Evolutionary conservation across 2,329 filamentous ascomycete genomes (phyloP).

Genomic region (Pezicula neosporulosa): DNA sequence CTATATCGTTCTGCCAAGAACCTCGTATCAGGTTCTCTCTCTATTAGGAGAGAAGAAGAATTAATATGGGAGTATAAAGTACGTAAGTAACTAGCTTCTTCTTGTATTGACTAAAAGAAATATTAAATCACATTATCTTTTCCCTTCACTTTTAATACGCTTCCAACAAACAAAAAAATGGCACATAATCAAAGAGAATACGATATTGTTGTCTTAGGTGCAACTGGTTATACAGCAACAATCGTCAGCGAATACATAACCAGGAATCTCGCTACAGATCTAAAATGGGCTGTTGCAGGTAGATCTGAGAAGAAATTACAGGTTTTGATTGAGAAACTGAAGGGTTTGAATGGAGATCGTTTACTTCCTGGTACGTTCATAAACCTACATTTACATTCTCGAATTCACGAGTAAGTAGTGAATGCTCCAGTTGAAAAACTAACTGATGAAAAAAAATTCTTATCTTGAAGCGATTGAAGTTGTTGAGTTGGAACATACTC

Average conservation of each 20-base stretch:
- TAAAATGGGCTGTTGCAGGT: conserved; percentile 66
- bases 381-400: too few relatives aligned
- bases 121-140: too few relatives aligned
- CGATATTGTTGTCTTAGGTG: conserved; percentile 61
- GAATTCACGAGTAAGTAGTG: too few relatives aligned
- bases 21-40: too few relatives aligned
- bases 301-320: conserved; percentile 49
- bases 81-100: too few relatives aligned
- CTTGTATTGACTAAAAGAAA: too few relatives aligned
- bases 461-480: conserved; percentile 2
- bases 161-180: too few relatives aligned
- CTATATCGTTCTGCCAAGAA: too few relatives aligned
- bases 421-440: too few relatives aligned
- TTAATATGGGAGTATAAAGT: too few relatives aligned
- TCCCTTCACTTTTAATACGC: too few relatives aligned
- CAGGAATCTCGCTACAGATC: conserved; percentile 51
- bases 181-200: conserved; percentile 35
- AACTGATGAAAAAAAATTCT: not conserved
- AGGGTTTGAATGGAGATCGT: conserved; percentile 49
- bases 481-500: conserved; percentile 4
- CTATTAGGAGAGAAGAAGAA: too few relatives aligned
- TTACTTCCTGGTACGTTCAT: conserved; percentile 44
- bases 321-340: conserved; percentile 49
- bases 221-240: conserved; percentile 65
- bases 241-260: conserved; percentile 59